These are phyloP conservation scores for Capsicum chinense DNA, from an alignment of 257 asterid species.

Conservation along the genomic window DNA sequence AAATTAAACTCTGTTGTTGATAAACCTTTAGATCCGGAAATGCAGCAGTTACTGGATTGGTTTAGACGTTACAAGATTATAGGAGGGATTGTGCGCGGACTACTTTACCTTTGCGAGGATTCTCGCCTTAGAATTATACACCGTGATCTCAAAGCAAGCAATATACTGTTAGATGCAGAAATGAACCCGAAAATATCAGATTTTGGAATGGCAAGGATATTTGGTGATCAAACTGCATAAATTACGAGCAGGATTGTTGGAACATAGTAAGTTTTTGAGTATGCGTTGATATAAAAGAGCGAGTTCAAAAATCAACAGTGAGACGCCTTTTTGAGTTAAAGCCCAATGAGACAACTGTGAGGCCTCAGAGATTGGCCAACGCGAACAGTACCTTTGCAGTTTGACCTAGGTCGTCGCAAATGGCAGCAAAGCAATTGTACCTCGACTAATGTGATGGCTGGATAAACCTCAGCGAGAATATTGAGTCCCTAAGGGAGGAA, in stretches of 20 bases:
- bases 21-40: constrained; percentile 29
- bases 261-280: constrained; percentile 32
- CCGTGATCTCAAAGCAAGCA: constrained; percentile 41
- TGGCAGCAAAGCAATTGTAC: too few relatives aligned
- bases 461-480: neutral
- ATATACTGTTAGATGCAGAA: constrained; percentile 34
- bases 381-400: neutral
- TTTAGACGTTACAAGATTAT: constrained; percentile 39
- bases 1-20: neutral
- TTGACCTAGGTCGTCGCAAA: too few relatives aligned
- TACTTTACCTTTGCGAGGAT: constrained; percentile 43
- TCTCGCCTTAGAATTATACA: constrained; percentile 38
- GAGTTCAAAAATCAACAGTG: too few relatives aligned
- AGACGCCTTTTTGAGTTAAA: too few relatives aligned
- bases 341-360: too few relatives aligned
- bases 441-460: too few relatives aligned
- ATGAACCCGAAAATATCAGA: constrained; percentile 45
- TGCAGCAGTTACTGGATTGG: constrained; percentile 32
- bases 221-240: constrained; percentile 34
- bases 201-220: constrained; percentile 38
- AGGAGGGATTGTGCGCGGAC: constrained; percentile 36
- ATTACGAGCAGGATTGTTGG: constrained; percentile 35
- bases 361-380: too few relatives aligned
- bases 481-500: neutral
- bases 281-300: too few relatives aligned